A percentile compares a stretch with the other conserved stretches of the same genome.
phyloP scores from a whole-genome alignment of 345 rosid species.

The Trapa bicornis region DNA sequence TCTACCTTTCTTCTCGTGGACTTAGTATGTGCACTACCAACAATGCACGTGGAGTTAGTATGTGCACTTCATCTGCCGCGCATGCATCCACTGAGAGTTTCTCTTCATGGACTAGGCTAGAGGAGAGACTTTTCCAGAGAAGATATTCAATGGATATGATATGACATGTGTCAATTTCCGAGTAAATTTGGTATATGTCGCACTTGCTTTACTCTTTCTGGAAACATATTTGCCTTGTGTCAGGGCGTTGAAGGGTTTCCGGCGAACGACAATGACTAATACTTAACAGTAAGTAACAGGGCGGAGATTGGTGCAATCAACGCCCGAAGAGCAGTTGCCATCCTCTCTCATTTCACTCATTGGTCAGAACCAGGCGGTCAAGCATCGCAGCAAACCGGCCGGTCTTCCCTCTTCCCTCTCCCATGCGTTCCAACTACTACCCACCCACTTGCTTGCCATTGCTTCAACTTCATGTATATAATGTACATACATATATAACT shows the following conservation, averaged over 20 bases:
- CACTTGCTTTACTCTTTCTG: too few species aligned
- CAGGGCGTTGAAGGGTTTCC: background rate
- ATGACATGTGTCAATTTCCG: too few species aligned
- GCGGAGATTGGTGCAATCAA: background rate
- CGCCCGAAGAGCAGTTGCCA: background rate
- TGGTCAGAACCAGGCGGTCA: constrained; percentile 16
- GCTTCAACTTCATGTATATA: background rate
- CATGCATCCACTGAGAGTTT: too few species aligned
- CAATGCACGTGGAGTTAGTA: too few species aligned
- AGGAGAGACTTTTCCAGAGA: too few species aligned
- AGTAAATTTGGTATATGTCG: too few species aligned
- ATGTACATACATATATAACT: background rate
- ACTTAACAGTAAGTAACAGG: constrained; percentile 2
- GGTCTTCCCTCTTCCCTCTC: constrained; percentile 11
- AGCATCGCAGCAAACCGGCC: constrained; percentile 1
- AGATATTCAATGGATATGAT: too few species aligned
- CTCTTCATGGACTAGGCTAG: too few species aligned
- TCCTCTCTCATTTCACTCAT: background rate
- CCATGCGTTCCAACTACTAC: background rate
- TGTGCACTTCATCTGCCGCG: too few species aligned
- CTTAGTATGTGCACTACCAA: too few species aligned
- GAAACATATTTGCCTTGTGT: background rate
- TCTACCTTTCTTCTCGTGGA: too few species aligned
- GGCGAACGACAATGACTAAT: background rate
- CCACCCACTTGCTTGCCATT: background rate